A percentile compares a stretch with the other conserved stretches of the same genome.
Evolutionary conservation across 345 rosid genomes (phyloP).

Genomic region (Limnanthes douglasii): DNA sequence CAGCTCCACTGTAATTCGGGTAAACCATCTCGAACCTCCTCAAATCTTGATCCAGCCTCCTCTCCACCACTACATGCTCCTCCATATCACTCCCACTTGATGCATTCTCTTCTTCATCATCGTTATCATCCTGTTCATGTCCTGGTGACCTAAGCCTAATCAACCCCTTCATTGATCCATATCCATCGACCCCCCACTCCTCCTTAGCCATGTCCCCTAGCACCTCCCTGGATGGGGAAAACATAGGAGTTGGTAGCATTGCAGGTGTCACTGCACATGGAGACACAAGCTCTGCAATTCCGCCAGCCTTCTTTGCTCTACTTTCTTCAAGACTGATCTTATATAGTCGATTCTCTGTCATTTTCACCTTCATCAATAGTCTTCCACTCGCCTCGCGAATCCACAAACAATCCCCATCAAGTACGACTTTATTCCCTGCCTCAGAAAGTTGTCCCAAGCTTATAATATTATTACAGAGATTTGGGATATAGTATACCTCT

Average conservation of each 20-base stretch:
- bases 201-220: conserved; percentile 94
- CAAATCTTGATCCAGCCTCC: conserved; percentile 91
- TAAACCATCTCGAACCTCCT: conserved; percentile 96
- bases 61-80: conserved; percentile 90
- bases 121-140: conserved; percentile 29
- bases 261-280: conserved; percentile 94
- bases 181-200: conserved; percentile 98
- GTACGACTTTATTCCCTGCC: too few species aligned
- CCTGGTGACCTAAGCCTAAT: conserved; percentile 71
- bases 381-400: too few species aligned
- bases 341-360: too few species aligned
- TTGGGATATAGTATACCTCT: too few species aligned
- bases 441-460: too few species aligned
- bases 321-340: too few species aligned
- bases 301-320: conserved; percentile 88
- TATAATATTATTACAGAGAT: too few species aligned
- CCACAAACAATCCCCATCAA: too few species aligned
- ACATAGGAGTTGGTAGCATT: conserved; percentile 67
- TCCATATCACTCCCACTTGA: conserved; percentile 96
- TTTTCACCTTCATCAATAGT: too few species aligned
- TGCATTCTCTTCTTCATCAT: conserved; percentile 81
- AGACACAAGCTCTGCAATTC: conserved; percentile 80
- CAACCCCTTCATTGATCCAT: conserved; percentile 96
- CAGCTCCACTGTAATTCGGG: conserved; percentile 44
- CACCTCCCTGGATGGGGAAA: conserved; percentile 77